phyloP scores from a whole-genome alignment of 495 filamentous ascomycete genomes.

The Gamarada debralockiae region DNA sequence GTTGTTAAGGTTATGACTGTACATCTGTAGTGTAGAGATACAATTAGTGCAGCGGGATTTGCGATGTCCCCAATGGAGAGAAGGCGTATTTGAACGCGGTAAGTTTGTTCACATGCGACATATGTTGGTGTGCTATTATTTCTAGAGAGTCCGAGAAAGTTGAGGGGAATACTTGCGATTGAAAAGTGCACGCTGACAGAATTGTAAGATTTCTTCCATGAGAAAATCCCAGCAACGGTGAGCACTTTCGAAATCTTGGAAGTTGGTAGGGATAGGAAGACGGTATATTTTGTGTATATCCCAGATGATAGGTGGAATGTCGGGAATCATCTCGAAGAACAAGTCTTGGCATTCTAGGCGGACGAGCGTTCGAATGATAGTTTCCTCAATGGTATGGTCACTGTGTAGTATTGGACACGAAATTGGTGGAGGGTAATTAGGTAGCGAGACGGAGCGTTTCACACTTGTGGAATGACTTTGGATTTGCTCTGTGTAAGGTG shows the following conservation, averaged over 20 bases:
- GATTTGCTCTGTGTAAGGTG: too few species aligned
- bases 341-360: conserved; percentile 24
- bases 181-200: conserved; percentile 14
- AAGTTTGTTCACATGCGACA: conserved; percentile 4
- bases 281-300: conserved; percentile 19
- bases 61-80: conserved; percentile 12
- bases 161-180: conserved; percentile 6
- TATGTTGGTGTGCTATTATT: neutral
- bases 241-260: conserved; percentile 12
- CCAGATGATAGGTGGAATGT: conserved; percentile 20
- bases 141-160: conserved; percentile 1
- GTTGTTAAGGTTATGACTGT: conserved; percentile 7
- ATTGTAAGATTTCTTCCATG: conserved; percentile 20
- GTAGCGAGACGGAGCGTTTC: too few species aligned
- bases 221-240: conserved; percentile 24
- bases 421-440: too few species aligned
- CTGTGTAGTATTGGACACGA: conserved; percentile 15
- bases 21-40: conserved; percentile 18
- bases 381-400: conserved; percentile 21
- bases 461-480: too few species aligned
- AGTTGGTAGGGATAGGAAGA: conserved; percentile 9
- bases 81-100: conserved; percentile 14
- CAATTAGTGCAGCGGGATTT: conserved; percentile 11
- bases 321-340: conserved; percentile 17
- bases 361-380: conserved; percentile 43